These are phyloP conservation scores for Blastocystis sp. DNA, from an alignment of 352 stramenopile species.

Conservation along the genomic window DNA sequence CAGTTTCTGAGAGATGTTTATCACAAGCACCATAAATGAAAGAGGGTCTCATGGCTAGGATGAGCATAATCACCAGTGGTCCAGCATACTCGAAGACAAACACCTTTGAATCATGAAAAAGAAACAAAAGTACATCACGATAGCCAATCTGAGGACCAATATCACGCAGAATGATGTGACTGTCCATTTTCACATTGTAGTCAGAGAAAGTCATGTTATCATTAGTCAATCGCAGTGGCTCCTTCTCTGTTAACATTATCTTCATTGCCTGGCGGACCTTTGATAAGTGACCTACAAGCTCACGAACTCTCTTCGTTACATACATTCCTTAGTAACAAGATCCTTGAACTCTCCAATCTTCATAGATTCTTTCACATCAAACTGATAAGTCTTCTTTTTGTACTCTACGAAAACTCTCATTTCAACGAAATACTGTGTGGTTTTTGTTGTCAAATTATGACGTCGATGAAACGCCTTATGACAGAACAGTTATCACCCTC, in stretches of 20 bases:
- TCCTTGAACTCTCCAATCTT: constrained; percentile 31
- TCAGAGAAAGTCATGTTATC: constrained; percentile 45
- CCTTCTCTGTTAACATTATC: constrained; percentile 23
- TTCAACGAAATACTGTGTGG: not conserved
- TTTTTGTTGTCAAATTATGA: not conserved
- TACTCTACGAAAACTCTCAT: constrained; percentile 66
- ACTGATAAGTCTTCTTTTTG: constrained; percentile 34
- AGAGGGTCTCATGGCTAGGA: constrained; percentile 76
- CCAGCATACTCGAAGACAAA: constrained; percentile 83
- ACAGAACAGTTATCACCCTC: not conserved
- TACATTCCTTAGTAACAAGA: not conserved
- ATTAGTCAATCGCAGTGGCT: constrained; percentile 32
- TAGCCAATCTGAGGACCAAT: constrained; percentile 82
- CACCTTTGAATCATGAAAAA: constrained; percentile 70
- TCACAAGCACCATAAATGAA: constrained; percentile 76
- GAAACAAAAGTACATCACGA: constrained; percentile 69
- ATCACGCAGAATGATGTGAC: constrained; percentile 74
- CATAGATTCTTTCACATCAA: constrained; percentile 57
- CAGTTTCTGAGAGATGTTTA: constrained; percentile 73
- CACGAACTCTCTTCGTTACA: not conserved
- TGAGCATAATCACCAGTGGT: constrained; percentile 79
- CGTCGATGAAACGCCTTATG: constrained; percentile 58
- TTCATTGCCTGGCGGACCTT: constrained; percentile 47
- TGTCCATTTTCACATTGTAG: constrained; percentile 31
- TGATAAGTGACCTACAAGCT: not conserved